These are phyloP conservation scores for Paspalum notatum DNA, from an alignment of 176 grass and related monocot genomes.

Conservation along the genomic window DNA sequence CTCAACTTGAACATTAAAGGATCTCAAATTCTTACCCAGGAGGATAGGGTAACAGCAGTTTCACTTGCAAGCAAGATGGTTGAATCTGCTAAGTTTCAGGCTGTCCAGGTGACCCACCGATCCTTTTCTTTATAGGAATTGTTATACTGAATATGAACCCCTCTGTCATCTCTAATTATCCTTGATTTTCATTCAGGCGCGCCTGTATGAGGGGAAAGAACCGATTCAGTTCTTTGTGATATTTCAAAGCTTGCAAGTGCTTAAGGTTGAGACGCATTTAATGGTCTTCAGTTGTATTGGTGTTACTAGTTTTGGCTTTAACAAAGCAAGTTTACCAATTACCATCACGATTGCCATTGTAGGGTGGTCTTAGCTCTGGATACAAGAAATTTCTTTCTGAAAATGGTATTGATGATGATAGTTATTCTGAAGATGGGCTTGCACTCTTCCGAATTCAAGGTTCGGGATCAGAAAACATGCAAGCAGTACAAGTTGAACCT, in stretches of 20 bases:
- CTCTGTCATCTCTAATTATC: constrained; percentile 49
- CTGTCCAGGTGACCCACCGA: constrained; percentile 60
- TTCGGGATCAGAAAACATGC: constrained; percentile 94
- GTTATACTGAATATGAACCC: background rate
- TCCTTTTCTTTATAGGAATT: constrained; percentile 25
- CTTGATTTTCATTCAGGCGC: constrained; percentile 55
- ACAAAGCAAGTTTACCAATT: constrained; percentile 1
- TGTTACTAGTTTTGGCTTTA: background rate
- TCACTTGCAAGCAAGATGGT: constrained; percentile 85
- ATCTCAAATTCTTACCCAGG: constrained; percentile 61
- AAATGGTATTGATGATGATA: constrained; percentile 71
- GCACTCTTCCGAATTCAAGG: constrained; percentile 92
- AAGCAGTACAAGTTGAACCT: constrained; percentile 90
- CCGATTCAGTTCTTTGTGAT: constrained; percentile 91
- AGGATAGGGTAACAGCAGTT: constrained; percentile 69
- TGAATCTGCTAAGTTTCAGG: constrained; percentile 81
- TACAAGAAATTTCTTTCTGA: constrained; percentile 84
- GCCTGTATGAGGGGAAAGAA: constrained; percentile 91
- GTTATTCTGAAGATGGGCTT: constrained; percentile 78
- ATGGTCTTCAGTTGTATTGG: constrained; percentile 20
- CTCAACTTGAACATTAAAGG: background rate
- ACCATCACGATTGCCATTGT: constrained; percentile 11
- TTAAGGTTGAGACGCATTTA: constrained; percentile 49
- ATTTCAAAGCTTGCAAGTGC: constrained; percentile 86
- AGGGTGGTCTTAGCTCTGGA: constrained; percentile 91